These are phyloP conservation scores for Luffa aegyptiaca DNA, from an alignment of 306 rosid genomes.

Conservation along the genomic window DNA sequence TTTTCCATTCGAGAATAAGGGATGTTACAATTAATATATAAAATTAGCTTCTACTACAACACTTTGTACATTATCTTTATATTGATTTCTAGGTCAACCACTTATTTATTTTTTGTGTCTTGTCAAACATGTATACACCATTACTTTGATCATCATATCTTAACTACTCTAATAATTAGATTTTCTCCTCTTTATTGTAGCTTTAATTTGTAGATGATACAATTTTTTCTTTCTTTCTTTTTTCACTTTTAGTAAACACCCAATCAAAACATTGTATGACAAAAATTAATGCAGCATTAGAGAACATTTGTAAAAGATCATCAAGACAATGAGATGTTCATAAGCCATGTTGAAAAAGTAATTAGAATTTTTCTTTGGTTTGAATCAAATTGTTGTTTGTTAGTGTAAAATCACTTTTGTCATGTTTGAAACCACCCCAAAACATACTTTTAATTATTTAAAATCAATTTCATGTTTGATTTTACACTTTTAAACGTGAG, in stretches of 20 bases:
- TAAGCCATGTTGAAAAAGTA: neutral
- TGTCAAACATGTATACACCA: neutral
- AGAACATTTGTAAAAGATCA: neutral
- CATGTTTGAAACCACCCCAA: too few relatives aligned
- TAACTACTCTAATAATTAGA: neutral
- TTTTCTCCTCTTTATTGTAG: neutral
- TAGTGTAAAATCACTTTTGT: too few relatives aligned
- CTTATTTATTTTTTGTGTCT: neutral
- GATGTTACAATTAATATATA: neutral
- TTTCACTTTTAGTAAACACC: neutral
- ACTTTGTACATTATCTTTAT: neutral
- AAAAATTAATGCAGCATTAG: neutral
- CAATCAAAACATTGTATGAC: neutral
- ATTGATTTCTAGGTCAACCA: neutral
- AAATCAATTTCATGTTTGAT: too few relatives aligned
- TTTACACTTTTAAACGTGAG: too few relatives aligned
- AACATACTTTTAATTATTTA: too few relatives aligned
- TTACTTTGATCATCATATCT: constrained; percentile 1
- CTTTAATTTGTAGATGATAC: neutral
- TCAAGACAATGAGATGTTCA: neutral
- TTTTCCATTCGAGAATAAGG: neutral
- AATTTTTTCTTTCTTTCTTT: neutral
- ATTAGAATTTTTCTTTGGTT: too few relatives aligned
- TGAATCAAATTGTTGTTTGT: too few relatives aligned
- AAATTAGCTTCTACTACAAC: neutral